Evolutionary conservation across 2,329 filamentous ascomycete species (phyloP).

Genomic region (Atkinsonella hypoxylon): DNA sequence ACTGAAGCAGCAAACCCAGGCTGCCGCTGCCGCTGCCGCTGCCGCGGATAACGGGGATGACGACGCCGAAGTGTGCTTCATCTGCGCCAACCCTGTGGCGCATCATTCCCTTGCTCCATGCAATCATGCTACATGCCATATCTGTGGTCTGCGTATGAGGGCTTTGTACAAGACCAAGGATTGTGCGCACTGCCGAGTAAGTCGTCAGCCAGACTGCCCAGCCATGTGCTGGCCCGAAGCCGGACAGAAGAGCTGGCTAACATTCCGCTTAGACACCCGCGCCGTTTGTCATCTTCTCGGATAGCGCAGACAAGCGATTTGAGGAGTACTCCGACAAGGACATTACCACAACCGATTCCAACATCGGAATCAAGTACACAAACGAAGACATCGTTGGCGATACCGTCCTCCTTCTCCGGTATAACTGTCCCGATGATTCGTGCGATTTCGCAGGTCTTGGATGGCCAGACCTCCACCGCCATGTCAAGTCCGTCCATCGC

Average conservation of each 20-base stretch:
- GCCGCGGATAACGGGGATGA: constrained; percentile 27
- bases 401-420: constrained; percentile 74
- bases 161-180: constrained; percentile 94
- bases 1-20: constrained; percentile 9
- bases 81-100: constrained; percentile 82
- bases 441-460: constrained; percentile 71
- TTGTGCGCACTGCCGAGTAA: constrained; percentile 87
- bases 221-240: neutral
- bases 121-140: constrained; percentile 94
- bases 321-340: constrained; percentile 68
- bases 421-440: constrained; percentile 80
- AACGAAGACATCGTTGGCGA: constrained; percentile 84
- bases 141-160: constrained; percentile 81
- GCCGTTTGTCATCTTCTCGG: constrained; percentile 82
- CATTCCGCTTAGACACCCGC: constrained; percentile 41
- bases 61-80: constrained; percentile 81
- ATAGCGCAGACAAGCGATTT: constrained; percentile 68
- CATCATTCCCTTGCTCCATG: constrained; percentile 86
- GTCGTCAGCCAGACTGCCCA: constrained; percentile 18
- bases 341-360: constrained; percentile 67
- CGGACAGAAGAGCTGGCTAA: neutral
- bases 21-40: constrained; percentile 13
- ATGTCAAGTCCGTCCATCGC: constrained; percentile 71
- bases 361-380: constrained; percentile 85
- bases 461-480: constrained; percentile 48